phyloP scores from a whole-genome alignment of 2,329 filamentous ascomycete genomes.

The Alternaria gaisen region DNA sequence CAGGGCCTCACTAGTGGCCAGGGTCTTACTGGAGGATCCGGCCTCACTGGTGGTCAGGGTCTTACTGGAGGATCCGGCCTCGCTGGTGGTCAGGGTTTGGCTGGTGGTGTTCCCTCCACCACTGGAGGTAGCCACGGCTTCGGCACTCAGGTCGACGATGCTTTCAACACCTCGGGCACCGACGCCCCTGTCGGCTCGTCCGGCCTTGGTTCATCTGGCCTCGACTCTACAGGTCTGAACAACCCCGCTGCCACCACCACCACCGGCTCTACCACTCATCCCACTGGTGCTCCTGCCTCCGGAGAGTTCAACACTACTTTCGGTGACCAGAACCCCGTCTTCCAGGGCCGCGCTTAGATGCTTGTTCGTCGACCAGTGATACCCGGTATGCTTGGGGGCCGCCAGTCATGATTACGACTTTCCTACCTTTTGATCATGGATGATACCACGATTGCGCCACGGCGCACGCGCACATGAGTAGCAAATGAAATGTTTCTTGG shows the following conservation, averaged over 20 bases:
- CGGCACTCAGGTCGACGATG: conserved; percentile 57
- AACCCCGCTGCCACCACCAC: conserved; percentile 13
- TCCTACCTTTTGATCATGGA: conserved; percentile 35
- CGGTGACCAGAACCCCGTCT: conserved; percentile 55
- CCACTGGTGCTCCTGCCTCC: conserved; percentile 19
- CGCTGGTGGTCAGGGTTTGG: conserved; percentile 20
- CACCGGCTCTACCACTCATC: conserved; percentile 22
- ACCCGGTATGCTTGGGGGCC: conserved; percentile 15
- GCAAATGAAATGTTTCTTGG: conserved; percentile 18
- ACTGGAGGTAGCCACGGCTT: conserved; percentile 41
- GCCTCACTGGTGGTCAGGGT: conserved; percentile 18
- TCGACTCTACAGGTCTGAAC: conserved; percentile 13
- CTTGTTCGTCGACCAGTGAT: conserved; percentile 13
- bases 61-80: conserved; percentile 14
- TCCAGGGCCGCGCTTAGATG: conserved; percentile 48
- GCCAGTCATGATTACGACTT: conserved; percentile 31
- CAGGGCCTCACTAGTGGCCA: conserved; percentile 18
- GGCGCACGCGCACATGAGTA: conserved; percentile 30
- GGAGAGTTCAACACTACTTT: conserved; percentile 50
- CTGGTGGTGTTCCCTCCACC: conserved; percentile 14
- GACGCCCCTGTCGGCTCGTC: conserved; percentile 15
- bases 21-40: conserved; percentile 14
- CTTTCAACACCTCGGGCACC: conserved; percentile 45
- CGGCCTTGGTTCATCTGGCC: conserved; percentile 14
- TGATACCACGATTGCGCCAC: conserved; percentile 45